Evolutionary conservation across 306 rosid species (phyloP).

Genomic region (Spatholobus suberectus): DNA sequence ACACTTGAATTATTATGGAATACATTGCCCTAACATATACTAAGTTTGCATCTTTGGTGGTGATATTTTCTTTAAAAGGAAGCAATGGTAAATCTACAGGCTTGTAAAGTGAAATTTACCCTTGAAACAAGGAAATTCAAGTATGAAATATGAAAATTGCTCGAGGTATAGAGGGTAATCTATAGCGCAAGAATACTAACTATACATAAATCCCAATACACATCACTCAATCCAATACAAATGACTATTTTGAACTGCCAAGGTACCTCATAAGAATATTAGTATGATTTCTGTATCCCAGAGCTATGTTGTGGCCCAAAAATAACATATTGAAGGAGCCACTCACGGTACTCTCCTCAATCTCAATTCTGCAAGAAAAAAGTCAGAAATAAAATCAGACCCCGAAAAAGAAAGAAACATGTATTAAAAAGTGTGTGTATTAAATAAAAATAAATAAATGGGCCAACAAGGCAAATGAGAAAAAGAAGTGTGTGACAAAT

Average conservation of each 20-base stretch:
- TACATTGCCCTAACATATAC: background rate
- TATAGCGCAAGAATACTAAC: background rate
- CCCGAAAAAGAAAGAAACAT: background rate
- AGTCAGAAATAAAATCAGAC: background rate
- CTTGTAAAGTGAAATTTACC: background rate
- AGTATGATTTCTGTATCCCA: constrained; percentile 86
- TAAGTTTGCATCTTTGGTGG: constrained; percentile 4
- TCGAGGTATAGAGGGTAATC: background rate
- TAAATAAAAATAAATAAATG: background rate
- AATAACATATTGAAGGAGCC: constrained; percentile 93
- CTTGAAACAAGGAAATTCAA: background rate
- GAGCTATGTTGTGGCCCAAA: constrained; percentile 75
- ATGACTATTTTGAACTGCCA: constrained; percentile 17
- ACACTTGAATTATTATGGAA: background rate
- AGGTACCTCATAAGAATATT: constrained; percentile 83
- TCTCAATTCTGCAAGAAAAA: constrained; percentile 76
- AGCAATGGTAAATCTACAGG: background rate
- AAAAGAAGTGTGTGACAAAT: background rate
- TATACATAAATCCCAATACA: constrained; percentile 13
- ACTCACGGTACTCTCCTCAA: constrained; percentile 82
- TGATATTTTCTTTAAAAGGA: background rate
- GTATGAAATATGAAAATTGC: constrained; percentile 3
- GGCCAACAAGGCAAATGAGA: background rate
- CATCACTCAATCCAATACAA: constrained; percentile 24
- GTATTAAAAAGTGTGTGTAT: background rate